Percentiles rank a stretch among this genome's conserved stretches.
Conservation (phyloP, 352 stramenopile genomes). For the Globisporangium middletonii region DNA sequence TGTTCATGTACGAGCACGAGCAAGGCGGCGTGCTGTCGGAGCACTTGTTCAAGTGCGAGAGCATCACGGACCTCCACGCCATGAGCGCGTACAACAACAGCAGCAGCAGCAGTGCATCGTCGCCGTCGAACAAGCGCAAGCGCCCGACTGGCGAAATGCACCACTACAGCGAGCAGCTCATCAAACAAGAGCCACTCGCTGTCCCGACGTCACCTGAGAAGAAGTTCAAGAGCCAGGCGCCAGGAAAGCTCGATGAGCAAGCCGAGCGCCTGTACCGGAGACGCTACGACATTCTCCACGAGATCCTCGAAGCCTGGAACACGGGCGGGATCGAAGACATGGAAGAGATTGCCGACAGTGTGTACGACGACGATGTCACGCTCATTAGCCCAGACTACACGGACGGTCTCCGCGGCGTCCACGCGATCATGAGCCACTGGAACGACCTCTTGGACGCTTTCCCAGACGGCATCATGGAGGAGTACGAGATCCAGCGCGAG, state of each 20-base stretch:
- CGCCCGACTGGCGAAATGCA: conserved; percentile 25
- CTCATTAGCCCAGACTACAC: conserved; percentile 61
- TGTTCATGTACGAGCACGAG: conserved; percentile 17
- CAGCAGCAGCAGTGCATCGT: conserved; percentile 8
- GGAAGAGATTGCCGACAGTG: conserved; percentile 70
- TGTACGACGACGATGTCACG: conserved; percentile 69
- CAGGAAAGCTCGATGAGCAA: conserved; percentile 28
- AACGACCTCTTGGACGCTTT: conserved; percentile 61
- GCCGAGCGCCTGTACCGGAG: conserved; percentile 51
- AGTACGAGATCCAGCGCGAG: conserved; percentile 69
- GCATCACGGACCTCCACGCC: conserved; percentile 10
- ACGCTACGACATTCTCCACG: conserved; percentile 68
- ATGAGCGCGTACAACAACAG: conserved; percentile 3
- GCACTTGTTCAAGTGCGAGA: conserved; percentile 19
- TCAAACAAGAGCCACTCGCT: conserved; percentile 8
- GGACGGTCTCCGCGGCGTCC: conserved; percentile 52
- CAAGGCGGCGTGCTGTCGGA: conserved; percentile 13
- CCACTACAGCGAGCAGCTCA: not conserved
- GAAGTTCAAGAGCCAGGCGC: conserved; percentile 22
- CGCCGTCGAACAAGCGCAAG: conserved; percentile 45
- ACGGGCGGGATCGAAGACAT: conserved; percentile 77
- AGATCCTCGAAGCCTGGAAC: conserved; percentile 76
- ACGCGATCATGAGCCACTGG: conserved; percentile 75
- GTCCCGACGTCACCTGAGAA: conserved; percentile 17
- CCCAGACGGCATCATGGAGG: conserved; percentile 78